Evolutionary conservation across 169 alveolate species (phyloP), one percentile per base, ranked within the genome.

Genomic region (Cryptosporidium canis): DNA sequence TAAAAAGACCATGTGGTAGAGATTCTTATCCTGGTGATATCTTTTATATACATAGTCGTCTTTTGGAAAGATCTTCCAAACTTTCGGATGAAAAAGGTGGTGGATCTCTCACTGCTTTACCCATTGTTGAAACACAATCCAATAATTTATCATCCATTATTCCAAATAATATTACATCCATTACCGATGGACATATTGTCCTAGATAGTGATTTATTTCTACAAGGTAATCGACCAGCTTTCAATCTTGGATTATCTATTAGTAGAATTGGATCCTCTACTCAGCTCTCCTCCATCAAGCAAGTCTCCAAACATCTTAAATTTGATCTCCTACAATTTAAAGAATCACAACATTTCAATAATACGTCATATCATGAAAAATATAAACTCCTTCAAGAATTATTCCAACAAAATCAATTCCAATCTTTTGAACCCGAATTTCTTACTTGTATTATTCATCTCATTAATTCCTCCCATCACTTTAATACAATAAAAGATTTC

Each of bases 221-320:
- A 94, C 97, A 97, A 92, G 99, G 99, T 64, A 96, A 96, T 67
- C 96, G 99, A 65, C 99, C 99, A 2, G 99, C 99, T 39, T 96
- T 98, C 77, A 97, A 97, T 91, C 99, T 98, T 82, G 99, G 99
- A 77, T 95, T 97, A 31, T 97, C 99, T 53, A 99, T 98, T 71
- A 93, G 98, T 41, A 95, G 99, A 63, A 98, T 97, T 85, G 99
- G 99, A 58, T 95, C 99, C 37, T 98, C 99, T 31, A 99, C 99
- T 39, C 98, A 96, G 90, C 93, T 94, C 66, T 96, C 95, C 91
- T 96, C 97, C 35, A 94, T 96, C 97, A 94, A 93, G 71, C 91
- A 94, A 58, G 91, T 92, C 24, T 9, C 83, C 29, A n/a, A 33
- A 27, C 21, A 58, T 33, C 83, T 72, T 33, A 58, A 55, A 58